Evolutionary conservation across 1,284 basidiomycete species (phyloP).

Genomic region (Tylopilus sp.): DNA sequence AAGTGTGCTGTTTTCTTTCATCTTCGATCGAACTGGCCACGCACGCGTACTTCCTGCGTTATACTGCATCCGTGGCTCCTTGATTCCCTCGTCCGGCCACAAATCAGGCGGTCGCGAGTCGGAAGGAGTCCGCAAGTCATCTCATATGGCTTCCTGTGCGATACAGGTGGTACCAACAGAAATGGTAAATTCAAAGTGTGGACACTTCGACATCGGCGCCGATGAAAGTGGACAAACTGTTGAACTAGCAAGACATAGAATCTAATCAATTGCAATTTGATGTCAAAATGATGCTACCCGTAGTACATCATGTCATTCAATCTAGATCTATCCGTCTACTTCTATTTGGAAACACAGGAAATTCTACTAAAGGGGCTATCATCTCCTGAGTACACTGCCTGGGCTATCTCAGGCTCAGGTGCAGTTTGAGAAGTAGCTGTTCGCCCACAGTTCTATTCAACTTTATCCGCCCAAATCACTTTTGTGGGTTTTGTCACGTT

Average conservation of each 20-base stretch:
- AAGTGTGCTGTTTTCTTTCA: too few species aligned
- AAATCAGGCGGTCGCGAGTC: conserved; percentile 4
- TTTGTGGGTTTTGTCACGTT: not conserved
- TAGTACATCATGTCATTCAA: not conserved
- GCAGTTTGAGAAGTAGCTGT: conserved; percentile 5
- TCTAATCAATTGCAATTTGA: not conserved
- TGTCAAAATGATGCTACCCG: not conserved
- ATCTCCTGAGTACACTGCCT: too few species aligned
- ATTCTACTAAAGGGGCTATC: not conserved
- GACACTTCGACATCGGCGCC: not conserved
- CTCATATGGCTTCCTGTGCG: conserved; percentile 5
- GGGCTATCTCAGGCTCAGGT: conserved; percentile 11
- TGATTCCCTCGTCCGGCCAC: too few species aligned
- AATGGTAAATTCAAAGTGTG: conserved; percentile 1
- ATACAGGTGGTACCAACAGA: conserved; percentile 13
- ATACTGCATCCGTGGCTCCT: too few species aligned
- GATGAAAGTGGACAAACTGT: not conserved
- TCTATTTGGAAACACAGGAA: not conserved
- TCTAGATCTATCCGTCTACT: too few species aligned
- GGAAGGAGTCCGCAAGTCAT: not conserved
- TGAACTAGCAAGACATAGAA: not conserved
- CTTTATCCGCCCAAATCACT: not conserved
- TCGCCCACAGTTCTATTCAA: not conserved
- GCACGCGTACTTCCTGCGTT: too few species aligned
- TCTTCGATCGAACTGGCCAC: too few species aligned